Percentiles rank a stretch among this genome's conserved stretches.
Conservation (phyloP, 2,329 filamentous ascomycete species). For the Penicillium polonicum region DNA sequence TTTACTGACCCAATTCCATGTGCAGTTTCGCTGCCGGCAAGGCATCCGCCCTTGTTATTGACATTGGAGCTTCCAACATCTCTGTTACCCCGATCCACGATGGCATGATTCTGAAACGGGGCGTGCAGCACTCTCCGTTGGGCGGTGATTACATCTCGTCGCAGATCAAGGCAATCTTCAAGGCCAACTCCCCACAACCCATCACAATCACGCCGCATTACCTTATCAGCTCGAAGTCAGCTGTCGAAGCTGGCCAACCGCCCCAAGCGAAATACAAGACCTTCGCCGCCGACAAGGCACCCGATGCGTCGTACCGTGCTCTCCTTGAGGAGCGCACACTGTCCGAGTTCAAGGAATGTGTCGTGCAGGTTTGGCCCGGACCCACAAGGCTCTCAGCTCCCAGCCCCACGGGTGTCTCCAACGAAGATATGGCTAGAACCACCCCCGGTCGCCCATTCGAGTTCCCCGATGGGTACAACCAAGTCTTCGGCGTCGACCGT, state of each 20-base stretch:
- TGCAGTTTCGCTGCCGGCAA: slow-evolving; percentile 81
- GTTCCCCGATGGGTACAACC: slow-evolving; percentile 95
- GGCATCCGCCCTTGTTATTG: slow-evolving; percentile 86
- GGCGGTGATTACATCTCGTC: slow-evolving; percentile 87
- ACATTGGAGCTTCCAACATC: slow-evolving; percentile 84
- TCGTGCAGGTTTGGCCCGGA: slow-evolving; percentile 89
- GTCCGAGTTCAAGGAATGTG: slow-evolving; percentile 95
- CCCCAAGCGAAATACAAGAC: slow-evolving; percentile 72
- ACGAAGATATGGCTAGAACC: slow-evolving; percentile 71
- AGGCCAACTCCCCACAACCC: slow-evolving; percentile 61
- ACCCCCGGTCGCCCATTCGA: slow-evolving; percentile 87
- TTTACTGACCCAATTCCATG: slow-evolving; percentile 6
- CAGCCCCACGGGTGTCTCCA: slow-evolving; percentile 56
- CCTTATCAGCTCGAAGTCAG: slow-evolving; percentile 80
- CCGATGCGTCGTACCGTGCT: slow-evolving; percentile 68
- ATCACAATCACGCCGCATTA: slow-evolving; percentile 81
- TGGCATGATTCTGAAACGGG: slow-evolving; percentile 89
- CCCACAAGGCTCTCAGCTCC: slow-evolving; percentile 62
- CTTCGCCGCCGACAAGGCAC: slow-evolving; percentile 60
- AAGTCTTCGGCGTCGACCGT: slow-evolving; percentile 86
- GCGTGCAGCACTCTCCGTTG: slow-evolving; percentile 78
- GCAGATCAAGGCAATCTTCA: slow-evolving; percentile 81
- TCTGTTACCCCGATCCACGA: slow-evolving; percentile 91
- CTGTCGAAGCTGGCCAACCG: slow-evolving; percentile 81
- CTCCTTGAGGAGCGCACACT: slow-evolving; percentile 91